A percentile compares a stretch with the other conserved stretches of the same genome.
Conservation (phyloP, 176 grass and related monocot species). For the Aegilops tauschii region DNA sequence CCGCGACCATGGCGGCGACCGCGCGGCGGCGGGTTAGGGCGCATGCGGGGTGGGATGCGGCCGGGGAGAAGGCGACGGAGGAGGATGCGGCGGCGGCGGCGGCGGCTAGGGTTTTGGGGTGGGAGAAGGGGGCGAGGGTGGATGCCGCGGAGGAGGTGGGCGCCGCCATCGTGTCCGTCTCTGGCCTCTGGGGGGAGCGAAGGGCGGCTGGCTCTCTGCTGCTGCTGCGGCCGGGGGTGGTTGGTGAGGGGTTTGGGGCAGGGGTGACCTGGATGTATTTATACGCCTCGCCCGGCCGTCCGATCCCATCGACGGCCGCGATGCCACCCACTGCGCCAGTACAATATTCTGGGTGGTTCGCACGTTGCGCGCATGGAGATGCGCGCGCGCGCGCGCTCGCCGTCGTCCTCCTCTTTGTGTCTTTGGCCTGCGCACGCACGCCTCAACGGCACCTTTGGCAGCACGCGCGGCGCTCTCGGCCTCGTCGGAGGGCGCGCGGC, state of each 20-base stretch:
- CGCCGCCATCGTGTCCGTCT: slow-evolving; percentile 43
- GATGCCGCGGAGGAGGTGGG: slow-evolving; percentile 35
- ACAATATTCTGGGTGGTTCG: not conserved
- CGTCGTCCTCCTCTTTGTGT: no score
- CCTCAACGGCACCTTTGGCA: no score
- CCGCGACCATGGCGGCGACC: slow-evolving; percentile 42
- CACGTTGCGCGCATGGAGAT: not conserved
- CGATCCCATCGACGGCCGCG: not conserved
- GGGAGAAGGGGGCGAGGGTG: slow-evolving; percentile 31
- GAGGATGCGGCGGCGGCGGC: not conserved
- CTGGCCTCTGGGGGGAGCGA: not conserved
- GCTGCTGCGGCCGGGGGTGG: not conserved
- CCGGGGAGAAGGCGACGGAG: slow-evolving; percentile 1
- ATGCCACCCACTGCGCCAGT: not conserved
- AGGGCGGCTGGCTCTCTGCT: not conserved
- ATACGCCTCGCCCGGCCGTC: slow-evolving; percentile 1
- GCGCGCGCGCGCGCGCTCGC: no score
- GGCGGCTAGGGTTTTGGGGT: slow-evolving; percentile 55
- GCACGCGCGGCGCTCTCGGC: no score
- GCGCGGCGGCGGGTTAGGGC: slow-evolving; percentile 18
- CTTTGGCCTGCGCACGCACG: no score
- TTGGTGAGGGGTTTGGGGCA: not conserved
- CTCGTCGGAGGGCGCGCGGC: no score
- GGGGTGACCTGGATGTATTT: not conserved
- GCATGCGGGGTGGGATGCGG: not conserved